These are phyloP conservation scores for Cryptosporidium parvum DNA, from an alignment of 169 alveolate genomes.

Conservation along the genomic window DNA sequence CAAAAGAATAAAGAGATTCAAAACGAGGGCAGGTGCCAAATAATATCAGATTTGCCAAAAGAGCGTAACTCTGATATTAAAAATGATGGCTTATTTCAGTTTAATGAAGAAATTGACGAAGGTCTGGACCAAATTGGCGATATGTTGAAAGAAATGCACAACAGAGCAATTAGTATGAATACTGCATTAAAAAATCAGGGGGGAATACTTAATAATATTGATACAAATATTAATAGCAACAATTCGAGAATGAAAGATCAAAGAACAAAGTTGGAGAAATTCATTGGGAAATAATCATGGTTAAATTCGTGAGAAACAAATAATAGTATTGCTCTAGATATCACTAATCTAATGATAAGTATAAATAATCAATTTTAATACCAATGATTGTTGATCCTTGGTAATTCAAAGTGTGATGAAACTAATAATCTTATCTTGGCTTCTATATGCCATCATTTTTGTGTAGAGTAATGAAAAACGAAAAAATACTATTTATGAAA, in stretches of 20 bases:
- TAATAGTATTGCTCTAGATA: not conserved
- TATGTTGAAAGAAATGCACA: slow-evolving; percentile 58
- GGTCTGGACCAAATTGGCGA: slow-evolving; percentile 41
- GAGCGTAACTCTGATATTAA: not conserved
- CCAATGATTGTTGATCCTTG: not conserved
- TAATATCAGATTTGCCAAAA: not conserved
- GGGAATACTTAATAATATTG: slow-evolving; percentile 18
- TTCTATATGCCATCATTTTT: not conserved
- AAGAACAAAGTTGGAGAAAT: slow-evolving; percentile 29
- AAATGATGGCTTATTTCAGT: not conserved
- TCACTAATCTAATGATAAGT: not conserved
- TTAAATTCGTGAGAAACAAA: not conserved
- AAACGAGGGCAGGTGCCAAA: not conserved
- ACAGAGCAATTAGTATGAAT: slow-evolving; percentile 55
- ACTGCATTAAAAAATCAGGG: slow-evolving; percentile 43
- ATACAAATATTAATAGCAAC: slow-evolving; percentile 26
- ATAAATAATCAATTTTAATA: not conserved
- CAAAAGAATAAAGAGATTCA: slow-evolving; percentile 10
- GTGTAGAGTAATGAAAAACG: not conserved
- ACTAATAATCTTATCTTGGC: not conserved
- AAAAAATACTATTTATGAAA: slow-evolving; percentile 6
- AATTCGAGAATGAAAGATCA: slow-evolving; percentile 57
- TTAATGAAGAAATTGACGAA: slow-evolving; percentile 26
- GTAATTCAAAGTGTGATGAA: not conserved
- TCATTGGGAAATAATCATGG: slow-evolving; percentile 20